Evolutionary conservation across 2,329 filamentous ascomycete species (phyloP).

Genomic region (Triangularia verruculosa): DNA sequence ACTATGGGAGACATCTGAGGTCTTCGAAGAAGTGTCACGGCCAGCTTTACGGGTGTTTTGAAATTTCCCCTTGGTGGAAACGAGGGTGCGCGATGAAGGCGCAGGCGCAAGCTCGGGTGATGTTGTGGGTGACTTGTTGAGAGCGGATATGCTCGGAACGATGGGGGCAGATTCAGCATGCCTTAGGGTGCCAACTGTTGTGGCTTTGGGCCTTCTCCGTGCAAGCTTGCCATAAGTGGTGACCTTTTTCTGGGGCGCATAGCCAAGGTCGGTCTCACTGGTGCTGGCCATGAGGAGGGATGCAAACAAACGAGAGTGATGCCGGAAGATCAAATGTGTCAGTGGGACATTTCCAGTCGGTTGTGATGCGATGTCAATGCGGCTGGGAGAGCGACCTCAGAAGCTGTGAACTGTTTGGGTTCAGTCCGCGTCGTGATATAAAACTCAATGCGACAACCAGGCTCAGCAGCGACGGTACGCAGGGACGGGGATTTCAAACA

Average conservation of each 20-base stretch:
- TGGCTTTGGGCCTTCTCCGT: conserved; percentile 23
- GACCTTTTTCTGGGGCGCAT: conserved; percentile 31
- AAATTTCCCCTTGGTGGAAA: conserved; percentile 12
- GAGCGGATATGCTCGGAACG: conserved; percentile 12
- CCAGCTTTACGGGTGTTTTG: conserved; percentile 7
- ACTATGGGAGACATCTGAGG: conserved; percentile 19
- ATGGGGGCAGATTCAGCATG: conserved; percentile 20
- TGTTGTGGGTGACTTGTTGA: conserved; percentile 14
- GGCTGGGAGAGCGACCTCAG: not conserved
- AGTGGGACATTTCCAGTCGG: not conserved
- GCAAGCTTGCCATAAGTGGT: conserved; percentile 32
- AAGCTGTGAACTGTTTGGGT: not conserved
- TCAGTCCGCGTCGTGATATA: conserved; percentile 1
- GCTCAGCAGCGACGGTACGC: not conserved
- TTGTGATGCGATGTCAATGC: conserved; percentile 1
- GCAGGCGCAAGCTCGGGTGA: conserved; percentile 22
- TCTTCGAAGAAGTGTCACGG: conserved; percentile 5
- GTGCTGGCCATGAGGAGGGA: conserved; percentile 20
- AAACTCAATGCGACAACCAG: not conserved
- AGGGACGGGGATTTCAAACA: not conserved
- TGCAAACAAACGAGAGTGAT: not conserved
- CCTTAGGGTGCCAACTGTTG: conserved; percentile 12
- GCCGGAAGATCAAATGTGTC: not conserved
- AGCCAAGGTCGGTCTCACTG: conserved; percentile 22
- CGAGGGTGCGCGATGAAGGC: conserved; percentile 10